Evolutionary conservation across 2,329 filamentous ascomycete genomes (phyloP).

Genomic region (Penicillium palitans): DNA sequence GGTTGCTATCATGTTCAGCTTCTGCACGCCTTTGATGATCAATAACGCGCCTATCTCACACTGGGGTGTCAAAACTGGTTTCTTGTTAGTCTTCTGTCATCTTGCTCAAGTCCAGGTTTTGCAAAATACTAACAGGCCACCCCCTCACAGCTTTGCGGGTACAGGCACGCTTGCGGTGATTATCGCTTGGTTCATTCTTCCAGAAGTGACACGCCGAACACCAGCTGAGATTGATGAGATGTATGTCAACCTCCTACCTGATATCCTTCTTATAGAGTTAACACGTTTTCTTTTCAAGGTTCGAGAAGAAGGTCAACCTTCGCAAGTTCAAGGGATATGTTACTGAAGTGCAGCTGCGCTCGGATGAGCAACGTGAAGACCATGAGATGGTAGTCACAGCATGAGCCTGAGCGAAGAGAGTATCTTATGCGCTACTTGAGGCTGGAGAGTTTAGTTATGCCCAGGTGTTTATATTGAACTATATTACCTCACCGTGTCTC

Average conservation of each 20-base stretch:
- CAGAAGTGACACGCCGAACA: conserved; percentile 54
- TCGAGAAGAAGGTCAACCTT: conserved; percentile 40
- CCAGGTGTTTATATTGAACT: neutral
- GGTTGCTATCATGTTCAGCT: conserved; percentile 48
- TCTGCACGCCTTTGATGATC: conserved; percentile 50
- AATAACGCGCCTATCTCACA: conserved; percentile 39
- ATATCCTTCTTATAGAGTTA: neutral
- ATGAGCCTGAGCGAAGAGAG: neutral
- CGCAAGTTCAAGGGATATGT: conserved; percentile 41
- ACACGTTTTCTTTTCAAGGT: conserved; percentile 16
- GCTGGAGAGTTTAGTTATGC: too few species aligned
- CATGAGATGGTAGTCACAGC: neutral
- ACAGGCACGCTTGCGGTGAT: conserved; percentile 32
- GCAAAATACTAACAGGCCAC: neutral
- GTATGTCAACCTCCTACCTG: conserved; percentile 27
- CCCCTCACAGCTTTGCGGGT: conserved; percentile 36
- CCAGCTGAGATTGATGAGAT: conserved; percentile 52
- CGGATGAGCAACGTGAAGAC: conserved; percentile 24
- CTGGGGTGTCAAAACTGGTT: conserved; percentile 51
- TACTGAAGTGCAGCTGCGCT: conserved; percentile 37
- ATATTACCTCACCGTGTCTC: too few species aligned
- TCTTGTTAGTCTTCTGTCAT: conserved; percentile 39
- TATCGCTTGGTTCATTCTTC: conserved; percentile 51
- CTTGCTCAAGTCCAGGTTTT: neutral
- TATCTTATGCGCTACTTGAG: too few species aligned